A percentile compares a stretch with the other conserved stretches of the same genome.
Evolutionary conservation across 2,329 filamentous ascomycete genomes (phyloP).

Genomic region (Trichoderma afroharzianum): DNA sequence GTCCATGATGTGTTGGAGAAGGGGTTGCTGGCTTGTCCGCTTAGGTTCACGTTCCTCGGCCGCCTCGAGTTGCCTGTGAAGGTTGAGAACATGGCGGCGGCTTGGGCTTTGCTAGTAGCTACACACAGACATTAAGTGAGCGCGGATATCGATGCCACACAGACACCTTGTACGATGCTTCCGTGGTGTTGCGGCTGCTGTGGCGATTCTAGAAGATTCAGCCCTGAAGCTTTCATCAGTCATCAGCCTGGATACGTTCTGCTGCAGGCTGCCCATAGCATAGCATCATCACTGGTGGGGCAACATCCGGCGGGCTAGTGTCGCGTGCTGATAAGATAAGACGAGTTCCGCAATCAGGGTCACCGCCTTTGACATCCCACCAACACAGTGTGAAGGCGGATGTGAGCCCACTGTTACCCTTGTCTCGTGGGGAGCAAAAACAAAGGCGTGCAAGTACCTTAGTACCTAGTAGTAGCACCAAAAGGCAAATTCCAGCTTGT

Average conservation of each 20-base stretch:
- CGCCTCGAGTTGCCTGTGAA: slow-evolving; percentile 87
- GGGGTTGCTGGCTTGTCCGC: slow-evolving; percentile 76
- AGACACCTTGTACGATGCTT: neutral
- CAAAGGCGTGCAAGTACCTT: neutral
- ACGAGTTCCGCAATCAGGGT: neutral
- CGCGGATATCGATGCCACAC: neutral
- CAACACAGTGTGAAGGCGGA: neutral
- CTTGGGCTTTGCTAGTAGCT: neutral
- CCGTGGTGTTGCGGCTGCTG: neutral
- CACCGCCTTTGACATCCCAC: slow-evolving; percentile 19
- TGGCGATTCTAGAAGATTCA: slow-evolving; percentile 21
- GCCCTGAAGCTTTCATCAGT: slow-evolving; percentile 13
- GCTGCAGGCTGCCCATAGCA: slow-evolving; percentile 13
- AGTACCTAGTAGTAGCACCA: neutral
- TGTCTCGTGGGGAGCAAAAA: neutral
- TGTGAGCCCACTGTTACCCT: slow-evolving; percentile 1
- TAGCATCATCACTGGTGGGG: slow-evolving; percentile 18
- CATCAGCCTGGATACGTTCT: slow-evolving; percentile 6
- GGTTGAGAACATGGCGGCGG: slow-evolving; percentile 71
- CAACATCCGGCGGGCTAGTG: slow-evolving; percentile 1
- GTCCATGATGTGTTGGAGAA: slow-evolving; percentile 64
- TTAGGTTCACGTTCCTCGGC: slow-evolving; percentile 89
- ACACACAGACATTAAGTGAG: slow-evolving; percentile 7
- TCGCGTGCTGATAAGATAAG: slow-evolving; percentile 22
- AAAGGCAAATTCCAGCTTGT: neutral